These are phyloP conservation scores for Acacia melanoxylon DNA, from an alignment of 306 rosid species.

Conservation along the genomic window DNA sequence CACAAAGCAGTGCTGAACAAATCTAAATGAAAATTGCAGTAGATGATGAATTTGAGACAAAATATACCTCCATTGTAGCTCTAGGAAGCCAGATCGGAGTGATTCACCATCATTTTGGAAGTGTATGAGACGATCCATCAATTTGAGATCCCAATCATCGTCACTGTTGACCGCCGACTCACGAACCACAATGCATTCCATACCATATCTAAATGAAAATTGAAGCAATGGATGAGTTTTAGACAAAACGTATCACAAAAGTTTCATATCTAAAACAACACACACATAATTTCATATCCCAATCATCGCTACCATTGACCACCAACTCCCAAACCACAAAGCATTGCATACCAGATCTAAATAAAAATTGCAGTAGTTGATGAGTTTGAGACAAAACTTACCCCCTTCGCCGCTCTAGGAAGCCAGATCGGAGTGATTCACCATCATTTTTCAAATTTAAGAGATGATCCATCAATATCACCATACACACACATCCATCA, in stretches of 20 bases:
- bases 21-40: not conserved
- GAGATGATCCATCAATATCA: not conserved
- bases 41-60: too few species aligned
- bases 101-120: too few species aligned
- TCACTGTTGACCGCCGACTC: too few species aligned
- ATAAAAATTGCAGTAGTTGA: not conserved
- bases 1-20: not conserved
- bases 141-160: too few species aligned
- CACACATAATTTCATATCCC: not conserved
- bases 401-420: not conserved
- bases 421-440: not conserved
- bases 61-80: not conserved
- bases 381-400: not conserved
- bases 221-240: too few species aligned
- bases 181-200: too few species aligned
- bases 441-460: too few species aligned
- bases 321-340: not conserved
- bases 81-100: not conserved
- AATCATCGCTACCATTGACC: not conserved
- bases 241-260: too few species aligned
- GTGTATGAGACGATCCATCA: too few species aligned
- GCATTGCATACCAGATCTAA: not conserved
- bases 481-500: too few species aligned
- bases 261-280: not conserved
- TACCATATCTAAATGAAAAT: too few species aligned